These are phyloP conservation scores for Excoecaria cochinchinensis DNA, from an alignment of 345 rosid genomes.

Conservation along the genomic window DNA sequence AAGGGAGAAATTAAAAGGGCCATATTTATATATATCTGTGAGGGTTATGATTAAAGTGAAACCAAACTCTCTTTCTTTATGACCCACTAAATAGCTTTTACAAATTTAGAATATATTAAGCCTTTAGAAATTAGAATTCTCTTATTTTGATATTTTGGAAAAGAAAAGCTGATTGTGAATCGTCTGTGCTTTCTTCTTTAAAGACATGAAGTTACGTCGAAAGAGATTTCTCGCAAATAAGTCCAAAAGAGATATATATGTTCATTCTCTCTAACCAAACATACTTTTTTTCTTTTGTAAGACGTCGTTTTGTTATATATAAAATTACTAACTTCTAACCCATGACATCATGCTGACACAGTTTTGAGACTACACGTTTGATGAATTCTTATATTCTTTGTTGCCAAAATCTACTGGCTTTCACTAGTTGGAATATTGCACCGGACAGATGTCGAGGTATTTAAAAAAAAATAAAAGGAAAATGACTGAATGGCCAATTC, in stretches of 20 bases:
- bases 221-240: background rate
- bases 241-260: slow-evolving; percentile 1
- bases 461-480: too few species aligned
- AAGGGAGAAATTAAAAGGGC: background rate
- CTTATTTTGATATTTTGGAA: background rate
- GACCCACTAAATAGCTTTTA: background rate
- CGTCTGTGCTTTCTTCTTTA: slow-evolving; percentile 8
- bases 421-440: too few species aligned
- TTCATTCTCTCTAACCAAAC: slow-evolving; percentile 5
- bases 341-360: slow-evolving; percentile 1
- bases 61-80: background rate
- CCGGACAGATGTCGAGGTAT: too few species aligned
- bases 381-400: too few species aligned
- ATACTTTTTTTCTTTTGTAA: background rate
- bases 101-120: too few species aligned
- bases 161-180: slow-evolving; percentile 1
- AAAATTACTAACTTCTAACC: background rate
- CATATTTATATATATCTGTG: background rate
- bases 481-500: too few species aligned
- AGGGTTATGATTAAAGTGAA: slow-evolving; percentile 1
- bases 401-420: too few species aligned
- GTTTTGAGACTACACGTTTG: background rate
- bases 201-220: slow-evolving; percentile 8
- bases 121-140: background rate
- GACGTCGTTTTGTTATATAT: background rate